Evolutionary conservation across 352 stramenopile genomes (phyloP).

Genomic region (Halophytophthora batemanensis): DNA sequence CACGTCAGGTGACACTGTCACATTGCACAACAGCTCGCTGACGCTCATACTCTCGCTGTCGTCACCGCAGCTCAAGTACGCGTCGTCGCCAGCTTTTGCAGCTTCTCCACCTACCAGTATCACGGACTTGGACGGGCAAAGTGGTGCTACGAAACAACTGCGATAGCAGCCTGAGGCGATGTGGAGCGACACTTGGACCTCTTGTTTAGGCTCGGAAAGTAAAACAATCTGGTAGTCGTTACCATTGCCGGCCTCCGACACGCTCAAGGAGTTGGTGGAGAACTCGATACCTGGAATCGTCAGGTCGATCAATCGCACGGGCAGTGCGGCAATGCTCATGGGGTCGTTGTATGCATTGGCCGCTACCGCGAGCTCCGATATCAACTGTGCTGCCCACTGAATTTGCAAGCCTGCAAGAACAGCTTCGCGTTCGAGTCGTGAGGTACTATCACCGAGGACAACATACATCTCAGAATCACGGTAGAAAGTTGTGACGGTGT

Average conservation of each 20-base stretch:
- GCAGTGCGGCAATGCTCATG: conserved; percentile 16
- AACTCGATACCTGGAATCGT: conserved; percentile 65
- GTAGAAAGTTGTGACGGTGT: conserved; percentile 27
- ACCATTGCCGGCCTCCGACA: conserved; percentile 61
- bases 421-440: conserved; percentile 10
- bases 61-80: conserved; percentile 22
- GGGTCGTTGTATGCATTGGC: conserved; percentile 27
- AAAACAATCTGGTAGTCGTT: conserved; percentile 77
- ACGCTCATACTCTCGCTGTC: conserved; percentile 16
- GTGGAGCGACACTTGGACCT: conserved; percentile 45
- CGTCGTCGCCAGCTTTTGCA: conserved; percentile 2
- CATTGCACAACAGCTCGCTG: conserved; percentile 49
- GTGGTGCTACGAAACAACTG: conserved; percentile 21
- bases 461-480: conserved; percentile 19
- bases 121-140: conserved; percentile 35
- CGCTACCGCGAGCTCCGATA: conserved; percentile 15
- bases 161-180: conserved; percentile 61
- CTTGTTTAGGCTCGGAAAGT: conserved; percentile 53
- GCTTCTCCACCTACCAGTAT: conserved; percentile 7
- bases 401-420: conserved; percentile 25
- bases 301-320: conserved; percentile 37
- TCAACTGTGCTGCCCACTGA: conserved; percentile 39
- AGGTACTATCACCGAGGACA: conserved; percentile 2
- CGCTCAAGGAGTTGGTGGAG: conserved; percentile 55
- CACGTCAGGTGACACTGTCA: conserved; percentile 47